Percentiles rank a stretch among this genome's conserved stretches.
phyloP scores from a whole-genome alignment of 2,329 filamentous ascomycete genomes.

The Lasiodiplodia sp. region DNA sequence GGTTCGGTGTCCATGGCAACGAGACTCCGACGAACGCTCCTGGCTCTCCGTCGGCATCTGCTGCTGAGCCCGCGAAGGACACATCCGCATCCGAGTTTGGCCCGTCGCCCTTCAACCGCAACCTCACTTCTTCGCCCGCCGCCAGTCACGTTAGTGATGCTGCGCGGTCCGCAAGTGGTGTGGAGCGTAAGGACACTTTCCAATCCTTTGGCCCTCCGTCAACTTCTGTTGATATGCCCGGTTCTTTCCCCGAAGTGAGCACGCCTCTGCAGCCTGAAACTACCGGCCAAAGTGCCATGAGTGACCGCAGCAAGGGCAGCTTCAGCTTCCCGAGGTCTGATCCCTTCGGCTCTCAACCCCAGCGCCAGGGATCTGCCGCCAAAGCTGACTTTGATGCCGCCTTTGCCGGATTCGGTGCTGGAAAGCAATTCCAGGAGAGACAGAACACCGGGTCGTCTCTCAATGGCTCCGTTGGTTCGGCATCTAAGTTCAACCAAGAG shows the following conservation, averaged over 20 bases:
- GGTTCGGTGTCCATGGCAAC: conserved; percentile 62
- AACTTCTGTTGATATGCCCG: conserved; percentile 49
- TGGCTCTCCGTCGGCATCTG: conserved; percentile 55
- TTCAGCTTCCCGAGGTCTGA: conserved; percentile 55
- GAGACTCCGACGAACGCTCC: conserved; percentile 55
- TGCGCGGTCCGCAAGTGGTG: conserved; percentile 44
- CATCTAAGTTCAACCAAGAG: conserved; percentile 71
- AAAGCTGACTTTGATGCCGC: conserved; percentile 87
- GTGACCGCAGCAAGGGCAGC: conserved; percentile 53
- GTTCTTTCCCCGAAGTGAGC: conserved; percentile 54
- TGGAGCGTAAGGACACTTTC: conserved; percentile 51
- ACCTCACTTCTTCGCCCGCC: conserved; percentile 48
- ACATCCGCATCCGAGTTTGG: conserved; percentile 45
- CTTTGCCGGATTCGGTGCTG: conserved; percentile 74
- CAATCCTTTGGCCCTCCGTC: conserved; percentile 43
- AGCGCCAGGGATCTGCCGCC: conserved; percentile 48
- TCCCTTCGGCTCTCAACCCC: conserved; percentile 47
- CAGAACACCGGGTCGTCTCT: conserved; percentile 39
- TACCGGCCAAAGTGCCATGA: conserved; percentile 56
- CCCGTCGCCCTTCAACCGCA: conserved; percentile 47
- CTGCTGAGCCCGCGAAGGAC: conserved; percentile 53
- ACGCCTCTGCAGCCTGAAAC: conserved; percentile 58
- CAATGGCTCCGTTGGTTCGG: conserved; percentile 41
- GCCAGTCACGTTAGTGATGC: conserved; percentile 50
- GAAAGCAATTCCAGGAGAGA: conserved; percentile 60